Percentiles rank a stretch among this genome's conserved stretches.
These are phyloP conservation scores for Boletus sp. DNA, from an alignment of 768 basidiomycete species.

Conservation along the genomic window DNA sequence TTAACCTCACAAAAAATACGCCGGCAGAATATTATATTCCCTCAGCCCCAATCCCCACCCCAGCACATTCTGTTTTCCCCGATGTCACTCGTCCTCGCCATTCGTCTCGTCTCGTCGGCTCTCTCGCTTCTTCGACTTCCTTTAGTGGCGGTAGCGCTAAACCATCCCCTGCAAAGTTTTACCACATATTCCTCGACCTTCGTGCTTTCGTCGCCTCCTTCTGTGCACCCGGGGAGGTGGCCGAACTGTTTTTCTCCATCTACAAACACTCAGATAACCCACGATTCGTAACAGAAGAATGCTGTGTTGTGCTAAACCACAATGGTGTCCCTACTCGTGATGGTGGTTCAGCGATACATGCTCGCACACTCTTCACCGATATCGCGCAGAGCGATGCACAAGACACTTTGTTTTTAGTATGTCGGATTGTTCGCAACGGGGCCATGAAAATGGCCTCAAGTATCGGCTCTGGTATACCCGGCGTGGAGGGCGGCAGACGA, in stretches of 20 bases:
- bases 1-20: slow-evolving; percentile 29
- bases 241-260: slow-evolving; percentile 90
- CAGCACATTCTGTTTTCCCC: slow-evolving; percentile 69
- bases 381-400: slow-evolving; percentile 83
- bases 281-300: slow-evolving; percentile 93
- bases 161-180: slow-evolving; percentile 65
- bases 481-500: slow-evolving; percentile 40
- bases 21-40: slow-evolving; percentile 43
- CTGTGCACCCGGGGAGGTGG: slow-evolving; percentile 87
- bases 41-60: slow-evolving; percentile 50
- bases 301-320: slow-evolving; percentile 84
- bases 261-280: slow-evolving; percentile 74
- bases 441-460: slow-evolving; percentile 69
- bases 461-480: slow-evolving; percentile 44
- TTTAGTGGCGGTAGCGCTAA: slow-evolving; percentile 18
- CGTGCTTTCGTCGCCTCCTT: slow-evolving; percentile 90
- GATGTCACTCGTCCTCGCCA: slow-evolving; percentile 38
- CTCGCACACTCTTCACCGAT: slow-evolving; percentile 88
- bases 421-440: slow-evolving; percentile 86
- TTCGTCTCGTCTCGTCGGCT: slow-evolving; percentile 35
- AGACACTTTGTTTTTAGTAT: slow-evolving; percentile 85
- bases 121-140: slow-evolving; percentile 26
- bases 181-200: slow-evolving; percentile 86
- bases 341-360: slow-evolving; percentile 52
- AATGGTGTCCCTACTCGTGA: slow-evolving; percentile 85